Percentiles rank a stretch among this genome's conserved stretches.
These are phyloP conservation scores for Trichosporon asahii DNA, from an alignment of 1,284 basidiomycete species.

Conservation along the genomic window DNA sequence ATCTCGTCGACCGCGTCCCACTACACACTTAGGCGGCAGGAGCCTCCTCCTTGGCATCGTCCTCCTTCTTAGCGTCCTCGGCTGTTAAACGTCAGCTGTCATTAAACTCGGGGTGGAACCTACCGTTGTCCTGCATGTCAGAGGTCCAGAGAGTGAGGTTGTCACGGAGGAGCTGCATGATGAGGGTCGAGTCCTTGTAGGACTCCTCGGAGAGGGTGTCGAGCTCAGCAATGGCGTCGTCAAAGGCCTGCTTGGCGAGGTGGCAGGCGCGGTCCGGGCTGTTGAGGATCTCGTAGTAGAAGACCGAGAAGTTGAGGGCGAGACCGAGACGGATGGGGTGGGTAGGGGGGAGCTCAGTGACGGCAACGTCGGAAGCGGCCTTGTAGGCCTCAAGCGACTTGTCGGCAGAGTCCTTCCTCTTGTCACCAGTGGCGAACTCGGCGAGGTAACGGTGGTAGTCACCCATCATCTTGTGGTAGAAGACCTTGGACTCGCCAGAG, in stretches of 20 bases:
- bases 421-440: conserved; percentile 98
- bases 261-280: conserved; percentile 95
- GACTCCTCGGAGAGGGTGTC: conserved; percentile 99
- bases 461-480: conserved; percentile 99
- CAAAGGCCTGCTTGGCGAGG: conserved; percentile 99
- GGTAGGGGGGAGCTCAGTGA: conserved; percentile 95
- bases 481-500: conserved; percentile 98
- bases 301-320: conserved; percentile 99
- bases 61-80: conserved; percentile 40
- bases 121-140: conserved; percentile 65
- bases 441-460: conserved; percentile 99
- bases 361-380: conserved; percentile 96
- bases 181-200: conserved; percentile 97
- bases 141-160: conserved; percentile 98
- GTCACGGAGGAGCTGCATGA: conserved; percentile 98
- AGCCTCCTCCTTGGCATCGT: conserved; percentile 45
- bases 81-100: conserved; percentile 11
- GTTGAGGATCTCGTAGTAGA: conserved; percentile 99
- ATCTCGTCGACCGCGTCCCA: conserved; percentile 25
- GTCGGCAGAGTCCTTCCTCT: conserved; percentile 97
- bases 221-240: conserved; percentile 99
- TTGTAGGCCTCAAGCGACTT: conserved; percentile 99
- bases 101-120: conserved; percentile 13
- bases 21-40: conserved; percentile 35
- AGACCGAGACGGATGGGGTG: conserved; percentile 99